Evolutionary conservation across 164 flowering plant species (phyloP), one percentile per base, ranked within the genome.

Genomic region (Vitis labrusca): DNA sequence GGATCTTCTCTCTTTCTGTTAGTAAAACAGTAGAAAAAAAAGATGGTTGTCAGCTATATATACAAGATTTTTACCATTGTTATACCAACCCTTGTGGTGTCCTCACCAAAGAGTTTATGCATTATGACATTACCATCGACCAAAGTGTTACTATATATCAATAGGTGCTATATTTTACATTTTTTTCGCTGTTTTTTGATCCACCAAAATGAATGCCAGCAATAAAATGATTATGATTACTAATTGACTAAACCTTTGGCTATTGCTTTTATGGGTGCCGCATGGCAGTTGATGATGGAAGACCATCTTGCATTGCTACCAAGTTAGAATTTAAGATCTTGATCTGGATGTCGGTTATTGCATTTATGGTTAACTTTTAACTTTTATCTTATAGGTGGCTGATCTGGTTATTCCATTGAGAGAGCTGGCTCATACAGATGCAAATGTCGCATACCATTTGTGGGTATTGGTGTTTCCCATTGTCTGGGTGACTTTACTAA

Each of bases 391-490:
- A 47, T 61, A 96, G 99, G 97, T 96, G 74, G 85, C 88, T 72
- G 99, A 96, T 82, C 93, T 96, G 67, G 72, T 96, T 71, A 71
- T 88, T 76, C 97, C 99, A 23, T 74, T 96, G 67, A 89, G 97
- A 80, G 99, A 96, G 79, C 80, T 96, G 69, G 97, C 99, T 67
- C 99, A 93, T 76, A 85, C 84, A 29, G 99, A 96, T 85, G 87
- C 99, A 10, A 89, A 93, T 85, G 97, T 96, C 70, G 97, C 98
- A 47, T 96, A 92, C 74, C 97, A 91, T 82, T 73, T 96, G 78
- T 96, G 99, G 99, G 98, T 96, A 14, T 76, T 93, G 79, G 97
- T 96, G 23, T 96, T 93, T 81, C 99, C 99, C n/a, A 96, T 96
- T 83, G 98, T 96, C 12, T 96, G 99, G 99, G 93, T 88, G 67